Base-by-base conservation (phyloP, 768 basidiomycete species). In the Macrolepiota fuliginosa region DNA sequence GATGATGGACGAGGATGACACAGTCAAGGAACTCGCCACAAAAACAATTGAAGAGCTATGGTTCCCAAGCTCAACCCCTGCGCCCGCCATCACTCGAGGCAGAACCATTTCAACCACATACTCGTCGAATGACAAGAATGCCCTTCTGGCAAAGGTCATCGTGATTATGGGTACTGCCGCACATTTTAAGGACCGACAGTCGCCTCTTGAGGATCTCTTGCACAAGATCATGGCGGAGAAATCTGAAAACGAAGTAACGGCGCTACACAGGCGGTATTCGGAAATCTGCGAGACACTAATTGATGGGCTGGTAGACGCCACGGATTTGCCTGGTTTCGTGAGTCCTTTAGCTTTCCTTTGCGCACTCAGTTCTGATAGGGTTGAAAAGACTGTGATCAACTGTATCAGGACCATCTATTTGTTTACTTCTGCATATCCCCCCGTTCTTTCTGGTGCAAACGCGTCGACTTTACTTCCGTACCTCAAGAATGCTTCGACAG, bases 1-100 rank as follows among this genome's bases (percentile, higher is more conserved):
- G 13, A 90, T 94, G 80, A 71, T 89, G 45, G 97, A 99, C 66
- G 94, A 97, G 70, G 97, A 99, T 69, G 95, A 98, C 50, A 87
- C 87, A 0, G 93, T 99, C 64, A 96, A 92, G 79, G 96, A 98
- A 56, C 82, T 98, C 15, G 94, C 96, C 0, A 77, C 91, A 66
- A 96, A 94, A 71, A 88, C 93, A 0, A 74, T 98, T 39, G 94
- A 96, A 66, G 96, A 98, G 64, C 76, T 98, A 3, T 95, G 95
- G 92, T 96, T 98, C 70, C 80, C 82, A 46, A 75, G 72, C 22
- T 29, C 66, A 7, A 29, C 45, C 17, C 49, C 68, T 3, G 65
- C 73, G 11, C 73, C 78, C 0, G 72, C 76, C 7, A 66, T 75
- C 45, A 59, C 74, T 63, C 87, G 82, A 65, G 69, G 57, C 36